Evolutionary conservation across 1,139 yeast genomes (phyloP).

Genomic region (Taphrina flavorubra): DNA sequence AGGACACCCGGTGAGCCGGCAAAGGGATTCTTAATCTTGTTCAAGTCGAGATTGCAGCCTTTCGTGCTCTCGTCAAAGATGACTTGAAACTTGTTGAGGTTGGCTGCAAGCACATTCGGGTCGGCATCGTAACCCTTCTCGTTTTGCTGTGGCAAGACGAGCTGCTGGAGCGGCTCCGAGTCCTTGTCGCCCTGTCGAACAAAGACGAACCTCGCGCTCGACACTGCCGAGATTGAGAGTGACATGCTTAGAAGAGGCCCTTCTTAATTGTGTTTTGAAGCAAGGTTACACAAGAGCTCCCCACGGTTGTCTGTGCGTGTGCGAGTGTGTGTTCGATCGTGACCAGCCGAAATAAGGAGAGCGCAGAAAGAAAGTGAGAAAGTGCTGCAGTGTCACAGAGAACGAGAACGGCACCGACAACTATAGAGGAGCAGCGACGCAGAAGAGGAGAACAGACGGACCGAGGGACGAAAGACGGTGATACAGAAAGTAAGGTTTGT

Average conservation of each 20-base stretch:
- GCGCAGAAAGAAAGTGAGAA: too few relatives aligned
- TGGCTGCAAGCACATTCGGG: background rate
- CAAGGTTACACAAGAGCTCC: background rate
- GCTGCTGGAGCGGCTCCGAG: constrained; percentile 16
- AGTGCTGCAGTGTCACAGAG: too few relatives aligned
- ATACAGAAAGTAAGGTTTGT: too few relatives aligned
- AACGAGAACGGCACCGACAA: too few relatives aligned
- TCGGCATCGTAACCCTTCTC: constrained; percentile 15
- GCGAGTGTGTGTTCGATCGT: too few relatives aligned
- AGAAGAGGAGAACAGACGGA: too few relatives aligned
- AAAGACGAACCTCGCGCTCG: constrained; percentile 2
- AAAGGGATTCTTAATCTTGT: constrained; percentile 15
- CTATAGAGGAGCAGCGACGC: too few relatives aligned
- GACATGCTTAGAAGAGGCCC: background rate
- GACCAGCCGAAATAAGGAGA: too few relatives aligned
- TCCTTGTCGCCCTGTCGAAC: constrained; percentile 18
- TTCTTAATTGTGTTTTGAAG: background rate
- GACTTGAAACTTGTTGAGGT: constrained; percentile 22
- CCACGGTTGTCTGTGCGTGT: too few relatives aligned
- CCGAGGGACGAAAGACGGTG: too few relatives aligned
- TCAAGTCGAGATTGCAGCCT: constrained; percentile 12
- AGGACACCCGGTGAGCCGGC: constrained; percentile 11
- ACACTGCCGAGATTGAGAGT: constrained; percentile 11
- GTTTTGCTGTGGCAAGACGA: background rate
- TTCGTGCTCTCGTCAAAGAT: constrained; percentile 26